phyloP scores from a whole-genome alignment of 2,329 filamentous ascomycete species.

The Fusarium pseudocircinatum region DNA sequence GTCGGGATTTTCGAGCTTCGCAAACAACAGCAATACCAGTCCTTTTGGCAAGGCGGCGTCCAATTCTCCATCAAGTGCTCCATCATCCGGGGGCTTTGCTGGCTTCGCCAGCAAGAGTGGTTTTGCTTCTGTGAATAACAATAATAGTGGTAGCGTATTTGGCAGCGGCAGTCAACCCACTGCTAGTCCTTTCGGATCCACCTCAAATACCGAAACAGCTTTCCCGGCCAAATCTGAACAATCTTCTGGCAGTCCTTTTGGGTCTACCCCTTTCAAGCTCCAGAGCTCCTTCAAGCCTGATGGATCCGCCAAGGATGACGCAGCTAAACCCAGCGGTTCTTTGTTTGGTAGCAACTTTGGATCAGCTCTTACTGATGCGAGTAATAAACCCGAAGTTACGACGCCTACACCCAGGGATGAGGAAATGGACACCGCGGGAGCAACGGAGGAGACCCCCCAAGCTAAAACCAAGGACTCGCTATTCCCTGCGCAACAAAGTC shows the following conservation, averaged over 20 bases:
- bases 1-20: constrained; percentile 57
- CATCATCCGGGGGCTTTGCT: constrained; percentile 60
- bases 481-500: constrained; percentile 39
- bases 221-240: constrained; percentile 45
- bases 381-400: constrained; percentile 49
- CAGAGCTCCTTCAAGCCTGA: constrained; percentile 74
- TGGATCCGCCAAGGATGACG: constrained; percentile 67
- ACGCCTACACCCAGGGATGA: constrained; percentile 57
- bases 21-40: constrained; percentile 47
- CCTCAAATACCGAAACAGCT: constrained; percentile 38
- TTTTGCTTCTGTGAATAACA: constrained; percentile 60
- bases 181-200: constrained; percentile 41
- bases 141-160: constrained; percentile 50
- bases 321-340: constrained; percentile 58
- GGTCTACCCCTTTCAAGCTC: constrained; percentile 71
- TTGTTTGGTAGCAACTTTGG: constrained; percentile 72
- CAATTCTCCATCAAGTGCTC: constrained; percentile 42
- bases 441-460: constrained; percentile 49
- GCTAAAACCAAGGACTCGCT: constrained; percentile 49
- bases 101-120: constrained; percentile 64
- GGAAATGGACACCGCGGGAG: constrained; percentile 59
- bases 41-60: constrained; percentile 51
- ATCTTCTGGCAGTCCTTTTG: constrained; percentile 52
- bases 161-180: constrained; percentile 52
- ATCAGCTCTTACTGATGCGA: constrained; percentile 62